phyloP scores from a whole-genome alignment of 2,329 filamentous ascomycete genomes.

The Trichophyton schoenleinii region DNA sequence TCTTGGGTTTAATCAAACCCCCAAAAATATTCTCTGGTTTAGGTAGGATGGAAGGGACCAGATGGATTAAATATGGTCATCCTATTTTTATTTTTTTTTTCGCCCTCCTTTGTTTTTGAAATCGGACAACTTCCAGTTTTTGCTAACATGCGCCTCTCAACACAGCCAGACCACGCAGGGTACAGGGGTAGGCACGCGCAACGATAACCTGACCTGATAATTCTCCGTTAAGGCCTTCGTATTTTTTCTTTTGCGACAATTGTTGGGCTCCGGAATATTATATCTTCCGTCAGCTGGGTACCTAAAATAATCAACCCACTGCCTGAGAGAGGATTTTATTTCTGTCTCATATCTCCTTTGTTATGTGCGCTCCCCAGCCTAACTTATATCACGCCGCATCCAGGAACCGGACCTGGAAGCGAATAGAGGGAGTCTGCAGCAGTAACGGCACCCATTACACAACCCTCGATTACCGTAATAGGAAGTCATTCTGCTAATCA shows the following conservation, averaged over 20 bases:
- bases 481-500: too few species aligned
- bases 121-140: slow-evolving; percentile 3
- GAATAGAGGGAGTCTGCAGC: neutral
- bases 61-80: neutral
- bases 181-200: neutral
- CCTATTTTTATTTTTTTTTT: neutral
- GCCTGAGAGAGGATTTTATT: neutral
- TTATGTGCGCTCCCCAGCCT: neutral
- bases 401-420: neutral
- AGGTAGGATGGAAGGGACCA: neutral
- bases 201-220: neutral
- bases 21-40: neutral
- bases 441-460: too few species aligned
- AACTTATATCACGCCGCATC: neutral
- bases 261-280: slow-evolving; percentile 1
- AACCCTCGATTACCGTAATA: too few species aligned
- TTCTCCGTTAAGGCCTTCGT: slow-evolving; percentile 1
- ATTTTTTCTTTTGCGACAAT: neutral
- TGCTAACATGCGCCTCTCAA: neutral
- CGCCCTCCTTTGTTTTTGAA: neutral
- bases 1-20: neutral
- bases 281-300: neutral
- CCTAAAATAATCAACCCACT: neutral
- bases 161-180: neutral
- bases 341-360: neutral